Evolutionary conservation across 2,329 filamentous ascomycete genomes (phyloP).

Genomic region (Chalaropsis thielavioides): DNA sequence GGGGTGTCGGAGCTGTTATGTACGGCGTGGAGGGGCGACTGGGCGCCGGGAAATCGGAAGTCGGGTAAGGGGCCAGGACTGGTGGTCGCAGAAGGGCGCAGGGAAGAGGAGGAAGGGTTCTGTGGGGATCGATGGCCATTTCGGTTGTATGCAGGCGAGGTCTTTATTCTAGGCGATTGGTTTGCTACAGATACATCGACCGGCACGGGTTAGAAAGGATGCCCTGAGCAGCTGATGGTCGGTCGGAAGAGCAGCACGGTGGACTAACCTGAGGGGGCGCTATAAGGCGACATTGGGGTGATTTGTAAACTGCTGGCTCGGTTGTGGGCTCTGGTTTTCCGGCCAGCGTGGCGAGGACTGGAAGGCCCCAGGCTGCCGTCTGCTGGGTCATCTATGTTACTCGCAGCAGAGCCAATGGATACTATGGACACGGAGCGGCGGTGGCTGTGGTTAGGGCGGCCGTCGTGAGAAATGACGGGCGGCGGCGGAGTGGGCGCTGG

Average conservation of each 20-base stretch:
- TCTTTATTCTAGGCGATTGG: conserved; percentile 31
- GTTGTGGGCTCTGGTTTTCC: conserved; percentile 43
- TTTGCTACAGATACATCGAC: conserved; percentile 23
- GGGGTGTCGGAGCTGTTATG: conserved; percentile 22
- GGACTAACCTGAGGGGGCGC: conserved; percentile 29
- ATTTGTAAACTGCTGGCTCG: conserved; percentile 75
- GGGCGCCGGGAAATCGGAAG: conserved; percentile 41
- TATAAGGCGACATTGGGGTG: conserved; percentile 31
- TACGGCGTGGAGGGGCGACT: conserved; percentile 28
- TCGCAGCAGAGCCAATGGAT: conserved; percentile 49
- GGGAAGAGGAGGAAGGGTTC: conserved; percentile 22
- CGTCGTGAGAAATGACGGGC: conserved; percentile 20
- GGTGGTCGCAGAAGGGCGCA: conserved; percentile 26
- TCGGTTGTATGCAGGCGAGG: conserved; percentile 39
- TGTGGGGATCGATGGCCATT: conserved; percentile 17
- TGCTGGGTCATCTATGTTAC: conserved; percentile 33
- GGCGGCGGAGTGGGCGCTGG: conserved; percentile 22
- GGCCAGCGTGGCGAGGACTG: conserved; percentile 11
- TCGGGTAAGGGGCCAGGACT: conserved; percentile 34
- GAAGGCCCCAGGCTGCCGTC: conserved; percentile 9
- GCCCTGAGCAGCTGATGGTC: not conserved
- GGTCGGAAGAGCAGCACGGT: not conserved
- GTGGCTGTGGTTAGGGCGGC: conserved; percentile 30
- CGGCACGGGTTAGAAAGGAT: not conserved
- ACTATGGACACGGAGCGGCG: conserved; percentile 69